These are phyloP conservation scores for Alternaria triticimaculans DNA, from an alignment of 2,329 filamentous ascomycete genomes.

Conservation along the genomic window DNA sequence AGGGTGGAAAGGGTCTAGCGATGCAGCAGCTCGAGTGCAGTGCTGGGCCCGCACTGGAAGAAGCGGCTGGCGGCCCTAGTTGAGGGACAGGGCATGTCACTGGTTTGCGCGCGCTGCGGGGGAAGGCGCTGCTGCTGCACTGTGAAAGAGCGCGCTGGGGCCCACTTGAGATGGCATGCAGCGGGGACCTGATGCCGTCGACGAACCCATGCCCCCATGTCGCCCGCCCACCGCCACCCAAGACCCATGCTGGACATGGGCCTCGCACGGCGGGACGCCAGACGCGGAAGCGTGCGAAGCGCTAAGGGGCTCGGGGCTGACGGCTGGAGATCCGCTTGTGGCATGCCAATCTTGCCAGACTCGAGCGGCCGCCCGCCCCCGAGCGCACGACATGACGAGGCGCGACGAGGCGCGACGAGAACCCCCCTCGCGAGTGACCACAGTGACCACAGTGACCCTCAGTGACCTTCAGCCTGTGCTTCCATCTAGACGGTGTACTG, in stretches of 20 bases:
- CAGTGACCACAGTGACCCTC: not conserved
- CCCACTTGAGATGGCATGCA: conserved; percentile 14
- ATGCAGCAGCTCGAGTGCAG: conserved; percentile 9
- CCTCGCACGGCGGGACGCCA: conserved; percentile 11
- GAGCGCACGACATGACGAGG: not conserved
- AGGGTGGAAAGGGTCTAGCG: conserved; percentile 14
- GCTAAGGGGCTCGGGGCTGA: conserved; percentile 10
- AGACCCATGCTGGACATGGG: not conserved
- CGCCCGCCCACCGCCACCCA: not conserved
- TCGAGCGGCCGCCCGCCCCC: not conserved
- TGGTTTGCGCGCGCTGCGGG: conserved; percentile 17
- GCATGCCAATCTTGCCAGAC: conserved; percentile 6
- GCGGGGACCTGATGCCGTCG: conserved; percentile 16
- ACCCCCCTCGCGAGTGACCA: not conserved
- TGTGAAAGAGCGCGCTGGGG: conserved; percentile 11
- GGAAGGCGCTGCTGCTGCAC: conserved; percentile 16
- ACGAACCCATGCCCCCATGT: conserved; percentile 6
- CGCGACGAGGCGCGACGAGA: not conserved
- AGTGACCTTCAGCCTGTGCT: not conserved
- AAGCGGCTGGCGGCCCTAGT: conserved; percentile 15
- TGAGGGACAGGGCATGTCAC: conserved; percentile 14
- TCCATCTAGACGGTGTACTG: not conserved
- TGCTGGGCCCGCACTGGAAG: conserved; percentile 7
- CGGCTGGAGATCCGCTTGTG: conserved; percentile 12
- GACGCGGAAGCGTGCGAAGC: conserved; percentile 12